Base-by-base conservation (phyloP, 495 filamentous ascomycete genomes). In the Tuber aestivum region DNA sequence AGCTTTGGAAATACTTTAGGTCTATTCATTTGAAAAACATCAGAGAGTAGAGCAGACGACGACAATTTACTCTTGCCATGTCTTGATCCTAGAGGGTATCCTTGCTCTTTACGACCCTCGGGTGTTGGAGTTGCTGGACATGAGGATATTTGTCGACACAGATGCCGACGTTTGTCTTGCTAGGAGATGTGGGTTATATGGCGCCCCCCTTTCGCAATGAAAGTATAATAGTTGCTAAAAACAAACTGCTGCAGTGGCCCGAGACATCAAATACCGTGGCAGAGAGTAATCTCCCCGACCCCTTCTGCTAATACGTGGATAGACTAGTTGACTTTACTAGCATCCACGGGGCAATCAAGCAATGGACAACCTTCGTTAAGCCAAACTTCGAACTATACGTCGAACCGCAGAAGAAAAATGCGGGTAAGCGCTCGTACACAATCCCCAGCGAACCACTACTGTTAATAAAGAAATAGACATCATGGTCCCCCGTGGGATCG, bases 71-170 rank as follows among this genome's bases (percentile, higher is more conserved):
- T 98, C 96, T 44, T 95, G 95, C 20, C 95, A 96, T 85, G 95
- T 99, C 48, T 85, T 99, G 37, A 94, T 99, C 70, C 85, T 99
- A 41, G 95, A 99, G 86, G 95, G 95, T 10, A 99, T 99, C 48
- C 92, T 97, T 84, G 95, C 95, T 2, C 86, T 99, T 18, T 93
- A 97, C 84, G 95, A 99, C 81, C 89, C 88, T 38, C 88, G 94
- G 75, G 90, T 99, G 20, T 86, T 95, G 71, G 93, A 97, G 7
- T 84, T 99, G 70, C 86, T 98, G 76, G 95, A 99, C 85, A 91
- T 97, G 86, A 97, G 92, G 91, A 97, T 99, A 37, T 99, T 97
- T 82, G 94, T 94, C 74, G 95, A 99, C 84, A 97, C 94, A 10
- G 95, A 99, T 84, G 91, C 92, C 81, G 95, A 99, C 83, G 91